These are phyloP conservation scores for Rhodamnia rubescens DNA, from an alignment of 345 rosid species.

Conservation along the genomic window DNA sequence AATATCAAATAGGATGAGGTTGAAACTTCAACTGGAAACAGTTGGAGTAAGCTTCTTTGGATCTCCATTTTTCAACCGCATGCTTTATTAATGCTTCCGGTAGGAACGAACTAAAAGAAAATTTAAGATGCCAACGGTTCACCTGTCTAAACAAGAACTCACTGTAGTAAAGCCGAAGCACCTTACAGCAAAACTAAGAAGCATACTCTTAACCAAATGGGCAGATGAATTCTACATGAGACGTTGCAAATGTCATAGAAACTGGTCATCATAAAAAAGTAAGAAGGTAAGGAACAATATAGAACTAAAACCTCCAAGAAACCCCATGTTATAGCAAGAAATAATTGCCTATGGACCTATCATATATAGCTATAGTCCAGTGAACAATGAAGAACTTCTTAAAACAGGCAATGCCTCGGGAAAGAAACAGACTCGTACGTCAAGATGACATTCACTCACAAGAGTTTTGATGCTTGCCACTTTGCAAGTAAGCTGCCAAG, in stretches of 20 bases:
- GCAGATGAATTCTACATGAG: neutral
- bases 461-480: slow-evolving; percentile 66
- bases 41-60: neutral
- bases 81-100: neutral
- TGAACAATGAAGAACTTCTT: neutral
- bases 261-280: neutral
- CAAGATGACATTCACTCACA: slow-evolving; percentile 38
- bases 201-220: neutral
- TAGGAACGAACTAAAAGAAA: neutral
- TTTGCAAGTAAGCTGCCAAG: slow-evolving; percentile 76
- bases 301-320: neutral
- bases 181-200: neutral
- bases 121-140: neutral
- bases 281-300: neutral
- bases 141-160: neutral
- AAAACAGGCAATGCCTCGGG: neutral
- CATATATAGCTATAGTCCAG: neutral
- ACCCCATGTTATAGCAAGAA: neutral
- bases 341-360: neutral
- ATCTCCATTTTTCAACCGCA: neutral
- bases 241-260: neutral
- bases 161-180: neutral
- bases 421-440: neutral
- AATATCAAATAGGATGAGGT: neutral
- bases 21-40: neutral